Evolutionary conservation across 306 rosid genomes (phyloP).

Genomic region (Gynostemma pentaphyllum): DNA sequence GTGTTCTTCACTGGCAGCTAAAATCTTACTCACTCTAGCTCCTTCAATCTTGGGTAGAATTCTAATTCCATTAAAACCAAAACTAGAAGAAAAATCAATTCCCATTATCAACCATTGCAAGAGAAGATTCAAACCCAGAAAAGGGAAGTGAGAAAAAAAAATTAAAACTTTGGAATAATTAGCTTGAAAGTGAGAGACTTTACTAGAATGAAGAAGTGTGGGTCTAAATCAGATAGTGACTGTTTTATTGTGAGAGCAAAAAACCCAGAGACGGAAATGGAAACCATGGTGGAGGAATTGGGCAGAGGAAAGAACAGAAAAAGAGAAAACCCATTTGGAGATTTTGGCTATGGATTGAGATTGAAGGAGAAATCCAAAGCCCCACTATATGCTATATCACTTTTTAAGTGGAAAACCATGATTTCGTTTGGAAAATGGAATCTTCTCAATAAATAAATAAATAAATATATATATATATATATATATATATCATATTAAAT

Average conservation of each 20-base stretch:
- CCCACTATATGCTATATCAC: neutral
- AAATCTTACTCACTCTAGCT: slow-evolving; percentile 4
- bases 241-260: slow-evolving; percentile 5
- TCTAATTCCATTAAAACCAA: neutral
- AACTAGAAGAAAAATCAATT: neutral
- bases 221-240: slow-evolving; percentile 8
- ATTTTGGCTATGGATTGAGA: neutral
- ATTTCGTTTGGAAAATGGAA: slow-evolving; percentile 3
- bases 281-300: slow-evolving; percentile 1
- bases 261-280: slow-evolving; percentile 1
- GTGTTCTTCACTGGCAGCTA: neutral
- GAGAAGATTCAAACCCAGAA: neutral
- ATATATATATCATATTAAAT: no score
- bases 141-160: neutral
- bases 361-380: neutral
- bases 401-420: neutral
- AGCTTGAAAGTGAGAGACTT: neutral
- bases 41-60: neutral
- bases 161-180: neutral
- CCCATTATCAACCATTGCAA: neutral
- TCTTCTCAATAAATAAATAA: no score
- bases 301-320: slow-evolving; percentile 1
- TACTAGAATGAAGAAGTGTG: neutral
- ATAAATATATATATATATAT: no score
- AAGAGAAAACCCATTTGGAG: slow-evolving; percentile 12